Conservation (phyloP, 345 rosid genomes). For the Combretum micranthum region DNA sequence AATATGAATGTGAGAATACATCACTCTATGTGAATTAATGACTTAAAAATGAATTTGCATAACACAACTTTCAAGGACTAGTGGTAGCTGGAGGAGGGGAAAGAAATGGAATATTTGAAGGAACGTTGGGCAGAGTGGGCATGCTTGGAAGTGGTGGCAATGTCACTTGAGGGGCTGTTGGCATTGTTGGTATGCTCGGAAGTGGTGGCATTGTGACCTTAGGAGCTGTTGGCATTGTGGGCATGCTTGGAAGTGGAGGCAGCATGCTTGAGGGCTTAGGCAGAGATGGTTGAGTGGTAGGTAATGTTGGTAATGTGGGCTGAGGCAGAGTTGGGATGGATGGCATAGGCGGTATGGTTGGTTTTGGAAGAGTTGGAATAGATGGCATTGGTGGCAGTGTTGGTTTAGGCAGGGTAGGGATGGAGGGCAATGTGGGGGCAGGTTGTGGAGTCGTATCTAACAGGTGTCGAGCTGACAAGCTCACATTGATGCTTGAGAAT, state of each 20-base stretch:
- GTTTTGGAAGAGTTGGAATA: too few relatives aligned
- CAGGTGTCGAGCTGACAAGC: conserved; percentile 23
- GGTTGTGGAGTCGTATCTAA: conserved; percentile 14
- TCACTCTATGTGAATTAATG: too few relatives aligned
- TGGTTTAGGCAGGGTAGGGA: not conserved
- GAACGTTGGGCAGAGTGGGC: conserved; percentile 4
- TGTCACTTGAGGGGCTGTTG: conserved; percentile 4
- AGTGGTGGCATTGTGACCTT: conserved; percentile 9
- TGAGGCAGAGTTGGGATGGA: too few relatives aligned
- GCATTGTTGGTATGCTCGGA: conserved; percentile 12
- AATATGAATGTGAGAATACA: too few relatives aligned
- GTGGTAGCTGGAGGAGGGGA: conserved; percentile 13
- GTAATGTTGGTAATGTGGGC: conserved; percentile 4
- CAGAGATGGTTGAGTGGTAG: conserved; percentile 15
- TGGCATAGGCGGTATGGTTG: too few relatives aligned
- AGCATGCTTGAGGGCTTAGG: conserved; percentile 13
- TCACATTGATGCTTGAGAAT: conserved; percentile 10
- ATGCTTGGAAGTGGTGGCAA: conserved; percentile 7
- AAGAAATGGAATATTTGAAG: conserved; percentile 12
- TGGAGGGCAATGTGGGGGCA: conserved; percentile 10
- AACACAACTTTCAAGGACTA: not conserved
- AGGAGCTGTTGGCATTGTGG: conserved; percentile 3
- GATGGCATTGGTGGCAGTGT: too few relatives aligned
- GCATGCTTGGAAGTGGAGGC: conserved; percentile 20
- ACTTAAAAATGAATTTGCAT: too few relatives aligned